Percentiles rank a stretch among this genome's conserved stretches.
phyloP scores from a whole-genome alignment of 169 alveolate species.

The Ichthyophthirius multifiliis region DNA sequence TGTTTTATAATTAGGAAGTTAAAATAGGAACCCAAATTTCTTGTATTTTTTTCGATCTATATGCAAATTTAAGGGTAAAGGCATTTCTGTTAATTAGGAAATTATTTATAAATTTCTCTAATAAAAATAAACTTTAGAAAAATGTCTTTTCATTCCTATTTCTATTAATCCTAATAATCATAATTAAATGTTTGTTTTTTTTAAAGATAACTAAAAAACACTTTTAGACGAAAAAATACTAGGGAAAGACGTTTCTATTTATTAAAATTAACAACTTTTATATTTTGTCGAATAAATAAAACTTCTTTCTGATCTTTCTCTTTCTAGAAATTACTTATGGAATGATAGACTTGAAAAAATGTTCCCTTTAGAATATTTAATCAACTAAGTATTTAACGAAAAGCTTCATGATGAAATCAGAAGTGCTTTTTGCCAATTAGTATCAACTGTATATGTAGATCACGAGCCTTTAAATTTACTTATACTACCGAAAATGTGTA shows the following conservation, averaged over 20 bases:
- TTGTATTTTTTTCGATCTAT: not conserved
- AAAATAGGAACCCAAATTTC: not conserved
- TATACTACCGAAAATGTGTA: not conserved
- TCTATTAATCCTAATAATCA: not conserved
- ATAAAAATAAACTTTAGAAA: not conserved
- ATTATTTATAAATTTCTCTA: not conserved
- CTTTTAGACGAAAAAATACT: not conserved
- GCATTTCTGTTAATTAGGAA: not conserved
- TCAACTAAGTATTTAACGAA: not conserved
- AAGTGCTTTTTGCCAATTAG: constrained; percentile 6
- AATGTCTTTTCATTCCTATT: not conserved
- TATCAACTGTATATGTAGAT: not conserved
- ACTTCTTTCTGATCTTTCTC: constrained; percentile 31
- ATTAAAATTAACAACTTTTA: not conserved
- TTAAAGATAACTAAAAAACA: not conserved
- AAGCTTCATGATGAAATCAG: not conserved
- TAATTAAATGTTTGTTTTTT: not conserved
- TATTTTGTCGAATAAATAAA: constrained; percentile 18
- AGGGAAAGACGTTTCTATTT: not conserved
- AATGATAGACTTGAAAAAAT: constrained; percentile 8
- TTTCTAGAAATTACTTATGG: constrained; percentile 35
- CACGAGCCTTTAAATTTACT: not conserved
- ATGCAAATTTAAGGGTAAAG: not conserved
- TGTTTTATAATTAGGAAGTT: not conserved
- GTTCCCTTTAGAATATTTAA: not conserved